A percentile compares a stretch with the other conserved stretches of the same genome.
Evolutionary conservation across 108 stramenopile species (phyloP).

Genomic region (Aureococcus anophagefferens): DNA sequence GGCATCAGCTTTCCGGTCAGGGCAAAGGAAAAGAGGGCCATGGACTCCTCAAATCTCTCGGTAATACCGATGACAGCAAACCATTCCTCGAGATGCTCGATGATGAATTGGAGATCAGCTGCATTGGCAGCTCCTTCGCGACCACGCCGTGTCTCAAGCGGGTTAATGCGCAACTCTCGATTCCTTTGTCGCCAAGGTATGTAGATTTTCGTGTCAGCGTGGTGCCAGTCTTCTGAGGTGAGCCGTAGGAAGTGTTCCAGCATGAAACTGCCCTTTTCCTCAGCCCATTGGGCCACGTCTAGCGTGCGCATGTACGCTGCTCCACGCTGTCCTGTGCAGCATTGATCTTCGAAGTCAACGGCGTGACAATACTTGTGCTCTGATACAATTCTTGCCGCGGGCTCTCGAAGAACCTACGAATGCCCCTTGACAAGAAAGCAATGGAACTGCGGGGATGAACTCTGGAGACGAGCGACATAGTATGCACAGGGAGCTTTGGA

Average conservation of each 20-base stretch:
- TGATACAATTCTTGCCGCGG: not conserved
- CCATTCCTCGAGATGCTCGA: too few species aligned
- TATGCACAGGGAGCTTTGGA: not conserved
- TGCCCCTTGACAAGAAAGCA: too few species aligned
- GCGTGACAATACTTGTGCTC: not conserved
- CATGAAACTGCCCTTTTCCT: not conserved
- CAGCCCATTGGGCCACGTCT: not conserved
- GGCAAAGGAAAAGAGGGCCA: too few species aligned
- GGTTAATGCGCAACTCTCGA: too few species aligned
- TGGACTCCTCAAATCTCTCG: too few species aligned
- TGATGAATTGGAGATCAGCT: too few species aligned
- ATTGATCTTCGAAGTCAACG: not conserved
- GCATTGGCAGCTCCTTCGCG: too few species aligned
- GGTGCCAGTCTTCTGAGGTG: not conserved
- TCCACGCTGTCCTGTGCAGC: not conserved
- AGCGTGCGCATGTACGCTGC: not conserved
- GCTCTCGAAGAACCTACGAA: not conserved
- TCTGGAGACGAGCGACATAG: not conserved
- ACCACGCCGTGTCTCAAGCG: too few species aligned
- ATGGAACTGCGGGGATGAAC: too few species aligned
- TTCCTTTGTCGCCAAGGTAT: too few species aligned
- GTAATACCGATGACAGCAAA: too few species aligned
- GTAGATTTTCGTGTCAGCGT: not conserved
- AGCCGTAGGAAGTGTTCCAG: not conserved
- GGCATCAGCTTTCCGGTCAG: too few species aligned